Base-by-base conservation (phyloP, 352 stramenopile genomes). In the Phytophthora multivora region DNA sequence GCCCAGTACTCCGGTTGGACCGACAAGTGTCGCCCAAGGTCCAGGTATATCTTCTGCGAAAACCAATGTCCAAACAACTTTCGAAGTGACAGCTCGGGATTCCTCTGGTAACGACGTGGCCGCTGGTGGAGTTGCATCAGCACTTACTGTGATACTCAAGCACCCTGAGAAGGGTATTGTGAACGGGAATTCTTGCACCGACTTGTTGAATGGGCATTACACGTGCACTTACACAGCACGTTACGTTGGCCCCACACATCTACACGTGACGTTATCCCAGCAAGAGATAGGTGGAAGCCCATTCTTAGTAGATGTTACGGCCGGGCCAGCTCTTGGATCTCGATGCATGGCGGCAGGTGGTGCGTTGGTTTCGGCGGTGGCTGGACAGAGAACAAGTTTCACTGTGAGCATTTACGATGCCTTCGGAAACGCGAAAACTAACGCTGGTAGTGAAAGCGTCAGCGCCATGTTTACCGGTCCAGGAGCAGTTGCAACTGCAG, bases 391-490 rank as follows among this genome's bases (percentile, higher is more conserved):
- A 12, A 73, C 71, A 10, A 79, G 57, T 31, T 89, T 90, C 40
- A 85, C 66, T 4, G 53, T 91, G 2, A 63, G 60, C 11, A 77
- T 93, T 13, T 72, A 72, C 35, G 84, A 91, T 55, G 45, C 72
- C 1, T 89, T 85, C 36, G 71, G 67, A 31, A 91, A 91, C 53
- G 48, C 71, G 30, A 91, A 93, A 52, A 15, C 64, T 18, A 89
- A 89, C n/a, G 72, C 81, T 15, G 81, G 74, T 0, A 52, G 63
- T 3, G 84, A 91, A 59, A 63, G 23, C 7, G 56, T 91, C 15
- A 57, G 10, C 6, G 65, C 76, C 8, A 50, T 51, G 3, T 85
- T 89, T 35, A 68, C 48, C 8, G 77, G 77, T 0, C 73, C 79
- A 0, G 64, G 66, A 9, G 66, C 69, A 18, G 43, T 64, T 11